Conservation (phyloP, 371 early-diverging fungal species). For the Mycotypha africana region DNA sequence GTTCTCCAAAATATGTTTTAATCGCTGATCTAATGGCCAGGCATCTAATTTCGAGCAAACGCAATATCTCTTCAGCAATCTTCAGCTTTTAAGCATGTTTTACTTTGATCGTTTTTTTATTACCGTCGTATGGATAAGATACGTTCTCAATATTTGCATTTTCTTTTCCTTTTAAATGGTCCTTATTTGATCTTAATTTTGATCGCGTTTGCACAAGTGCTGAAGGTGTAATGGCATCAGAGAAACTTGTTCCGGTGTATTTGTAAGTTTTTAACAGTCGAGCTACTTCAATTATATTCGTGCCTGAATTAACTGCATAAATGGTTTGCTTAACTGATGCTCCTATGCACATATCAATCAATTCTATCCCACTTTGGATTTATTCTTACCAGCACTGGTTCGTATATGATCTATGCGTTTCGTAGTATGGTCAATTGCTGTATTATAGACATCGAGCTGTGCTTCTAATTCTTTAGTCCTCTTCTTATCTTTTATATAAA, state of each 20-base stretch:
- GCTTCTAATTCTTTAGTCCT: conserved; percentile 49
- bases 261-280: conserved; percentile 31
- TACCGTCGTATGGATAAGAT: conserved; percentile 47
- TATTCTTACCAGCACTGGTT: conserved; percentile 26
- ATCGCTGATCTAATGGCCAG: conserved; percentile 29
- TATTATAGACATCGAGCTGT: conserved; percentile 36
- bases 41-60: too few species aligned
- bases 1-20: conserved; percentile 29
- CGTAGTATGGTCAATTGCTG: conserved; percentile 37
- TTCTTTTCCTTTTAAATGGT: conserved; percentile 31
- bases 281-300: conserved; percentile 21
- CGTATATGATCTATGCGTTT: conserved; percentile 43
- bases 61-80: too few species aligned
- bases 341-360: background rate
- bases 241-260: conserved; percentile 29
- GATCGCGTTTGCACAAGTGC: conserved; percentile 22
- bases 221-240: conserved; percentile 27
- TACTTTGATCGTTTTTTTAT: too few species aligned
- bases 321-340: too few species aligned
- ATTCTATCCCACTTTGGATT: background rate
- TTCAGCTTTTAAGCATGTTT: too few species aligned
- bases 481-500: conserved; percentile 42
- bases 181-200: conserved; percentile 29
- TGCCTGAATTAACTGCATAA: conserved; percentile 23
- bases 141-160: conserved; percentile 31